phyloP scores from a whole-genome alignment of 2,329 filamentous ascomycete species.

The Trichoderma sp. region DNA sequence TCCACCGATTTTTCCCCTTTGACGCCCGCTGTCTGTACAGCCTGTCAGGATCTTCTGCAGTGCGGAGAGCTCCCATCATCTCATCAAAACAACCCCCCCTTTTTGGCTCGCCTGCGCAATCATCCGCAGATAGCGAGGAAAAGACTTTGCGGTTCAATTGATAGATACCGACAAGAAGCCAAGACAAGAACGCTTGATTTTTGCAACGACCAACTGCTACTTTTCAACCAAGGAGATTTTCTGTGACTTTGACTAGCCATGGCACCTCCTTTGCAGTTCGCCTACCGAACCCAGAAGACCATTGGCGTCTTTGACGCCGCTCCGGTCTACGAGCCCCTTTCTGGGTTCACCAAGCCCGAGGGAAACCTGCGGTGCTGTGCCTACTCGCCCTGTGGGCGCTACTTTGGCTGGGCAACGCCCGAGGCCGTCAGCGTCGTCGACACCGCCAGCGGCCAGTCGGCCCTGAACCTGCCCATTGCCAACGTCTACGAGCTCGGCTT shows the following conservation, averaged over 20 bases:
- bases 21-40: slow-evolving; percentile 12
- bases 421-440: slow-evolving; percentile 87
- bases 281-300: slow-evolving; percentile 94
- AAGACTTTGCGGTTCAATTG: slow-evolving; percentile 18
- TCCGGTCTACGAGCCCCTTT: slow-evolving; percentile 80
- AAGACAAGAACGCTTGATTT: slow-evolving; percentile 21
- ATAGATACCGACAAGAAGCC: slow-evolving; percentile 11
- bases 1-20: not conserved
- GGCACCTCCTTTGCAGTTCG: slow-evolving; percentile 91
- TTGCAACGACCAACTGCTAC: slow-evolving; percentile 17
- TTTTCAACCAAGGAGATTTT: slow-evolving; percentile 31
- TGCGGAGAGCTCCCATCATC: slow-evolving; percentile 21
- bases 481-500: slow-evolving; percentile 95
- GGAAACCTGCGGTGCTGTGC: slow-evolving; percentile 92
- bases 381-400: slow-evolving; percentile 94
- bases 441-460: slow-evolving; percentile 70
- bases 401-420: slow-evolving; percentile 90
- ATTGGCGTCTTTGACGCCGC: slow-evolving; percentile 92
- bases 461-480: slow-evolving; percentile 73
- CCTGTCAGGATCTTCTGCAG: slow-evolving; percentile 22
- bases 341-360: slow-evolving; percentile 84
- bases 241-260: slow-evolving; percentile 94
- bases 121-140: slow-evolving; percentile 2
- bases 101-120: slow-evolving; percentile 10
- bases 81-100: slow-evolving; percentile 11